These are phyloP conservation scores for Byssoonygena ceratinophila DNA, from an alignment of 2,329 filamentous ascomycete species.

Conservation along the genomic window DNA sequence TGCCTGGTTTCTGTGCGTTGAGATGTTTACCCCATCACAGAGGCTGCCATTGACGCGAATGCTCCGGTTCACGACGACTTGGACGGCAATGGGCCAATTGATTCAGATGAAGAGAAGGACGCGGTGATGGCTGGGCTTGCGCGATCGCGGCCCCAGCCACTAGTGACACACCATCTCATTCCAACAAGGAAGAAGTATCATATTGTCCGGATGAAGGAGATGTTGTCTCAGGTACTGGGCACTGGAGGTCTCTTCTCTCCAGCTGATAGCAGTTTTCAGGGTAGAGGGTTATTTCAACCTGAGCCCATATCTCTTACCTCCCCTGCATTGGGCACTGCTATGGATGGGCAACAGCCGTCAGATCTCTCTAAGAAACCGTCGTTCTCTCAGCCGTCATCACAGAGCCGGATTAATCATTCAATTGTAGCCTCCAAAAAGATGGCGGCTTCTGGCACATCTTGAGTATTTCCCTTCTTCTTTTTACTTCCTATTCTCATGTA, in stretches of 20 bases:
- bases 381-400: conserved; percentile 13
- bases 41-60: conserved; percentile 89
- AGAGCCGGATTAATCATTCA: conserved; percentile 13
- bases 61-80: conserved; percentile 79
- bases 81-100: conserved; percentile 68
- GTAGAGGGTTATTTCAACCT: conserved; percentile 28
- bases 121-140: conserved; percentile 65
- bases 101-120: conserved; percentile 89
- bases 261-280: conserved; percentile 23
- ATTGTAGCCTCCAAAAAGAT: conserved; percentile 1
- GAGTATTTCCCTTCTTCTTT: neutral
- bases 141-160: conserved; percentile 65
- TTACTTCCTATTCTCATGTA: neutral
- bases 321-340: conserved; percentile 19
- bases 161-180: conserved; percentile 54
- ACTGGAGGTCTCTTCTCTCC: conserved; percentile 38
- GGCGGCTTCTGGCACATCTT: conserved; percentile 1
- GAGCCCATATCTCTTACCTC: conserved; percentile 22
- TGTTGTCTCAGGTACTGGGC: conserved; percentile 50
- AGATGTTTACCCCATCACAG: conserved; percentile 37
- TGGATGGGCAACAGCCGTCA: conserved; percentile 18
- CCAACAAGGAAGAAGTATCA: conserved; percentile 46
- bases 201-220: conserved; percentile 53
- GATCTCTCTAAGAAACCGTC: conserved; percentile 14
- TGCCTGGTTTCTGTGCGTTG: conserved; percentile 1